Evolutionary conservation across 2,329 filamentous ascomycete species (phyloP), one percentile per base, ranked within the genome.

Genomic region (Calonectria multiphialidica): DNA sequence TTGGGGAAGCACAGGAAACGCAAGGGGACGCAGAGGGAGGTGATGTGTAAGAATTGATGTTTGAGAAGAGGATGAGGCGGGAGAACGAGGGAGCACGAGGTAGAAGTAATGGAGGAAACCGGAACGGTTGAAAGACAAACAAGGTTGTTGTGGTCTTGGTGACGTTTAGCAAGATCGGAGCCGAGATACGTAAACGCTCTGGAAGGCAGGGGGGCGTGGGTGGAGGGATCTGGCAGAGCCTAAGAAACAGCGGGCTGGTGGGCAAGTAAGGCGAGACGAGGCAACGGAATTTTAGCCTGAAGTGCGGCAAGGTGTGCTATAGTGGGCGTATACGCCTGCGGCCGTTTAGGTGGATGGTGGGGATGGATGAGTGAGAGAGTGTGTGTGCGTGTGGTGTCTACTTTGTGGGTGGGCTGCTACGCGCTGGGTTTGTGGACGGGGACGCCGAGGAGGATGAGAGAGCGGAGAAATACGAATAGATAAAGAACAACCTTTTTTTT

Each of bases 111-210:
- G 67, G 67, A 55, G 67, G 67, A 64, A 53, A 69, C 50, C 47
- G 59, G 67, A 45, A 59, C 61, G 28, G 68, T 44, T 57, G 23
- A 47, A 23, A 65, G 50, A n/a, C 35, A 44, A 70, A 50, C 61
- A 70, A 61, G 68, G 50, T 61, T 61, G 50, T 61, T 61, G 50
- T 28, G 61, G 50, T 50, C 30, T 18, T 59, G 42, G 50, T 59
- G 62, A 70, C 61, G 61, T 70, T 64, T 57, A 55, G 47, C 47
- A 69, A 65, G 67, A 69, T 69, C 67, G 44, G 59, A 55, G 66
- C 66, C 45, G 66, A 68, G 66, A 68, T 68, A 68, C 57, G 35
- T 61, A 53, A 63, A 64, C 61, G 61, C 57, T 59, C 53, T 66
- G 57, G 35, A 61, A 50, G 61, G 62, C 10, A n/a, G 21, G 23